Evolutionary conservation across 768 basidiomycete genomes (phyloP).

Genomic region (Psilocybe cubensis): DNA sequence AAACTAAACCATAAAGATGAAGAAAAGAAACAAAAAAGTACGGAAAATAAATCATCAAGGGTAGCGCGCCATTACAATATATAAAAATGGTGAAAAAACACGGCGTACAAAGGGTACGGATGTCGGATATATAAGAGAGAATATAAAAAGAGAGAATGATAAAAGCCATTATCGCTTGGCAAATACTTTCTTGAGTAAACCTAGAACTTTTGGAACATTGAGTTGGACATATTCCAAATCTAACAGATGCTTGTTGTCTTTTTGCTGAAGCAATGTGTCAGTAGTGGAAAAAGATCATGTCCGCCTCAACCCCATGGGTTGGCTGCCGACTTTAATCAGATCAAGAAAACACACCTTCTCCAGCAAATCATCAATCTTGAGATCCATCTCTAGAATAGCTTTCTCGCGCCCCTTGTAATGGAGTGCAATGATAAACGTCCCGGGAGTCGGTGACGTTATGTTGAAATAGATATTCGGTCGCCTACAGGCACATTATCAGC

Average conservation of each 20-base stretch:
- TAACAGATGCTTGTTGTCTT: slow-evolving; percentile 95
- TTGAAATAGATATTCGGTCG: slow-evolving; percentile 99
- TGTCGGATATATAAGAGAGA: neutral
- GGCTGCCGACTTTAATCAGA: slow-evolving; percentile 2
- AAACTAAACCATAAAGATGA: slow-evolving; percentile 10
- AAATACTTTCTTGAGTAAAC: slow-evolving; percentile 92
- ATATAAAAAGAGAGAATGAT: neutral
- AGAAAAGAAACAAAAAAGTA: slow-evolving; percentile 13
- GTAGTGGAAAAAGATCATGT: neutral
- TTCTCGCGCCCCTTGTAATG: slow-evolving; percentile 99
- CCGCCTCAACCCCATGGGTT: neutral
- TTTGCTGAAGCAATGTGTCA: slow-evolving; percentile 68
- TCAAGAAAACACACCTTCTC: slow-evolving; percentile 74
- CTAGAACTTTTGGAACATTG: slow-evolving; percentile 94
- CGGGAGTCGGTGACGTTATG: slow-evolving; percentile 96
- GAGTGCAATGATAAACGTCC: slow-evolving; percentile 97
- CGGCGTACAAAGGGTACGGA: neutral
- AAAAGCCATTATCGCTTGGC: slow-evolving; percentile 70
- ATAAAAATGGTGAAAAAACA: slow-evolving; percentile 3
- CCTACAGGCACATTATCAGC: slow-evolving; percentile 41
- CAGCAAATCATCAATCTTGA: slow-evolving; percentile 96
- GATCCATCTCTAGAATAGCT: slow-evolving; percentile 99
- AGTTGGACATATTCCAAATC: slow-evolving; percentile 98
- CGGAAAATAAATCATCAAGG: slow-evolving; percentile 7
- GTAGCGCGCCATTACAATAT: slow-evolving; percentile 13